Conservation (phyloP, 2,329 filamentous ascomycete genomes). For the Diaporthe caulivora region DNA sequence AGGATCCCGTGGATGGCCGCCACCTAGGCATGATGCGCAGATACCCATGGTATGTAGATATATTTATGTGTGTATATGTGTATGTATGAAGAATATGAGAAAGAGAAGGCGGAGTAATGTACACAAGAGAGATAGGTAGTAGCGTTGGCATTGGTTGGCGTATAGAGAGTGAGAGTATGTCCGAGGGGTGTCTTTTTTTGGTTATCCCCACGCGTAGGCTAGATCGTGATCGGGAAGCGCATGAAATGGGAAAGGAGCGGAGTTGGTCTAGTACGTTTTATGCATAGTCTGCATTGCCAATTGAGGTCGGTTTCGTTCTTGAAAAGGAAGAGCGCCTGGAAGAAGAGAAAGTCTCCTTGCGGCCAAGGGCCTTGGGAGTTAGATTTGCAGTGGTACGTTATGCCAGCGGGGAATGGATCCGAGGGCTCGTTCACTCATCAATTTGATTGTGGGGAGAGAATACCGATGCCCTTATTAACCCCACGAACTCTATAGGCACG, state of each 20-base stretch:
- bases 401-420: conserved; percentile 27
- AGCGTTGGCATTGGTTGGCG: background rate
- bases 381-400: conserved; percentile 29
- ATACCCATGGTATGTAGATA: conserved; percentile 27
- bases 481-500: background rate
- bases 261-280: conserved; percentile 11
- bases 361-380: background rate
- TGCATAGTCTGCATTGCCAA: conserved; percentile 13
- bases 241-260: background rate
- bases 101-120: background rate
- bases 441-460: background rate
- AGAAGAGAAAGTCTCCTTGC: conserved; percentile 14
- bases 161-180: background rate
- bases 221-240: background rate
- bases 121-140: background rate
- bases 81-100: too few relatives aligned
- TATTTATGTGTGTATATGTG: background rate
- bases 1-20: conserved; percentile 24
- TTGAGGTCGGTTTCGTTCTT: background rate
- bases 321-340: background rate
- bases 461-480: conserved; percentile 14
- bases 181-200: background rate
- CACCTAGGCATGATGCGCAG: conserved; percentile 35
- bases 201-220: background rate
- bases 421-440: background rate